Base-by-base conservation (phyloP, 2,329 filamentous ascomycete genomes). In the Aspergillus novoparasiticus region DNA sequence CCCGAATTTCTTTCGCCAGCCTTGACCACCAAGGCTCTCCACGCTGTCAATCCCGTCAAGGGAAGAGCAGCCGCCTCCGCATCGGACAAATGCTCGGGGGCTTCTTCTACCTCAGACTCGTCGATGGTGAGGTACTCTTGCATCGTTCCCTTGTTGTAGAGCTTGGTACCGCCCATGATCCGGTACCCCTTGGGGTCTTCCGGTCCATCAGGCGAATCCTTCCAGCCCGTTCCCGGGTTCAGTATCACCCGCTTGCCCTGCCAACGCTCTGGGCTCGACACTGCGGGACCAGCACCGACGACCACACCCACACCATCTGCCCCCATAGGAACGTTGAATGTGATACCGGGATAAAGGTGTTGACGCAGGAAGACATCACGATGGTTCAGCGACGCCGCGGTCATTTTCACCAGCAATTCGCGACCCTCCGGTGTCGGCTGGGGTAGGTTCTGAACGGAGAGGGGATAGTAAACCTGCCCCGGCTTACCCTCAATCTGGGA, bases 291-390 rank as follows among this genome's bases (percentile, higher is more conserved):
- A 3, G 87, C 80, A 5, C 83, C 81, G 34, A 89, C 84, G 4
- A 98, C 92, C 62, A 86, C 81, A 60, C 94, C 94, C 69, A 86
- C 89, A 67, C 92, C 94, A 75, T 98, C 94, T 64, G 93, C 88
- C 30, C 96, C 85, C 48, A 98, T 81, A 1, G 94, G 92, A 6
- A 89, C 83, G 64, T 86, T 85, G 77, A 96, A 96, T 14, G 90
- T 90, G 59, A 93, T 90, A 70, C 87, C 90, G 0, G 94, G 94
- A 82, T 98, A 98, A 46, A 96, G 87, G 74, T 94, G 90, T 78
- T 95, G 93, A 60, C 94, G 91, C 79, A 96, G 91, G 82, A 97
- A 98, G 70, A 96, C 87, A 78, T 98, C 95, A 71, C 94, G 91
- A 82, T 98, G 95, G 82, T 98, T 98, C 57, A 98, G 88, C 16